Percentiles rank a stretch among this genome's conserved stretches.
Evolutionary conservation across 768 basidiomycete genomes (phyloP).

Genomic region (Terana coerulea): DNA sequence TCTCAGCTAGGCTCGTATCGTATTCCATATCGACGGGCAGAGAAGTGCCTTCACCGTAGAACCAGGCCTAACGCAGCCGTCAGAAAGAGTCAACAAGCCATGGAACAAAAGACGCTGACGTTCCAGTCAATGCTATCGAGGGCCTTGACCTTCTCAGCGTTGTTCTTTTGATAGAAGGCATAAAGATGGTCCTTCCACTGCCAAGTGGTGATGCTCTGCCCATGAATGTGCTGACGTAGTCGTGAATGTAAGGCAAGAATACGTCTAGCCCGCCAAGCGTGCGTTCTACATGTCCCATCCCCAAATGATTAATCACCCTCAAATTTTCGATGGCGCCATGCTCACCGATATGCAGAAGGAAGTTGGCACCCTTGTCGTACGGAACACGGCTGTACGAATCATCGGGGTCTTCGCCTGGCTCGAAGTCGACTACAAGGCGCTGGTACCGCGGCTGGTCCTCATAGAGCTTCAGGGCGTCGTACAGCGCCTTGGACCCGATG

Average conservation of each 20-base stretch:
- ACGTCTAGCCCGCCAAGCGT: constrained; percentile 75
- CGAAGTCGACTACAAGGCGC: constrained; percentile 72
- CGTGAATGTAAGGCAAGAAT: constrained; percentile 79
- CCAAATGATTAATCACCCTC: no score
- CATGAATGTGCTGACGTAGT: constrained; percentile 79
- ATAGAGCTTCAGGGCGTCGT: constrained; percentile 64
- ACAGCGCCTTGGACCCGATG: constrained; percentile 70
- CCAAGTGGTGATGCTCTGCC: constrained; percentile 78
- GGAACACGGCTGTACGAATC: constrained; percentile 73
- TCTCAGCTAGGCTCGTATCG: constrained; percentile 64
- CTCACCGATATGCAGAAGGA: constrained; percentile 79
- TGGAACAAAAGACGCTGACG: constrained; percentile 36
- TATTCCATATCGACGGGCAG: constrained; percentile 76
- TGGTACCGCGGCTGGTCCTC: constrained; percentile 67
- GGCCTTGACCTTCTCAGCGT: constrained; percentile 54
- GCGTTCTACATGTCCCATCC: constrained; percentile 50
- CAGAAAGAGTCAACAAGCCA: background rate
- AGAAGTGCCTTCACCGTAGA: constrained; percentile 71
- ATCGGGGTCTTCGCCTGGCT: constrained; percentile 72
- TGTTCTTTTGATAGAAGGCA: constrained; percentile 52
- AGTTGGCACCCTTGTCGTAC: constrained; percentile 88
- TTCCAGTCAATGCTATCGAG: constrained; percentile 77
- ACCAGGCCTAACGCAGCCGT: constrained; percentile 56
- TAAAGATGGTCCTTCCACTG: constrained; percentile 84
- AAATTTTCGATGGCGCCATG: no score